Evolutionary conservation across 2,329 filamentous ascomycete species (phyloP), one percentile per base, ranked within the genome.

Genomic region (Hypomyces perniciosus): DNA sequence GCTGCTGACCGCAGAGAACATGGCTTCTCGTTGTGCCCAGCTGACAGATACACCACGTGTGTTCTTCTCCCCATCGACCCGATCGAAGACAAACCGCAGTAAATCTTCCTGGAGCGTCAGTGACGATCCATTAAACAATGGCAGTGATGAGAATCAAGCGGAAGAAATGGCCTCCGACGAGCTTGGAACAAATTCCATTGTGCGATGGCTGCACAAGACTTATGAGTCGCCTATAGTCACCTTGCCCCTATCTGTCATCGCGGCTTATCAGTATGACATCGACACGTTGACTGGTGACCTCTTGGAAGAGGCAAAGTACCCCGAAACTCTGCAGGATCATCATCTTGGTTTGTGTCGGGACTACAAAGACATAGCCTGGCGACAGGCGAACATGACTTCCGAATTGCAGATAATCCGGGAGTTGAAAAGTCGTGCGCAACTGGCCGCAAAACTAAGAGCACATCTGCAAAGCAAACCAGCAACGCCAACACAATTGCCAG

Each of bases 241-340:
- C 9, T 31, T 30, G 13, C 13, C 20, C 29, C 13, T 13, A 8
- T 29, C 34, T 10, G 28, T 40, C 8, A 6, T 27, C 6, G 9
- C 8, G 29, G 31, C 35, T 37, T 48, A 51, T 27, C 47, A 46
- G 7, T 61, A 61, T 26, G 73, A 72, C 13, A 59, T 77, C 2
- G 58, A 77, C 44, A 61, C 72, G 0, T 20, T 41, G 1, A 69
- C 61, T 0, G 73, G 73, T 4, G 7, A 48, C 4, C 55, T 75
- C 4, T 31, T 72, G 12, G 39, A 57, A 0, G 67, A 68, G 0
- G 37, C 73, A 1, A 33, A 59, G 0, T 63, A 71, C 8, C 67
- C 70, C 1, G 54, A 61, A 0, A 68, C 68, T 2, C 45, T 63
- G 4, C 56, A 53, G 4, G 44, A 48, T 4, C n/a, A 34, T 2